These are phyloP conservation scores for Aspergillus ochraceus DNA, from an alignment of 2,329 filamentous ascomycete genomes.

Conservation along the genomic window DNA sequence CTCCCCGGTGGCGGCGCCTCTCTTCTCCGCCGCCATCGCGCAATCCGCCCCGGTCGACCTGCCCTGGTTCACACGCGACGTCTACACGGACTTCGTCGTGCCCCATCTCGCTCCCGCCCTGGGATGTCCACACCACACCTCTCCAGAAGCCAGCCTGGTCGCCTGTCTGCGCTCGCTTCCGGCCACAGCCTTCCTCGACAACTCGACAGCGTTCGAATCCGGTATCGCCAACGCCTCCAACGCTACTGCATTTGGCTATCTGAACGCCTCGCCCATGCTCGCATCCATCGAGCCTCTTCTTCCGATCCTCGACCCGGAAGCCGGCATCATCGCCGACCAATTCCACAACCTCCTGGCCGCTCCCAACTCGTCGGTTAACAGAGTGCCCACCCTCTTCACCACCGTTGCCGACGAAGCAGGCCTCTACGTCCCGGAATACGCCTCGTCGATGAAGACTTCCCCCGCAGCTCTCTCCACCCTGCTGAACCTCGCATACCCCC, in stretches of 20 bases:
- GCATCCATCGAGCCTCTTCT: constrained; percentile 25
- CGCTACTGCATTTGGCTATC: constrained; percentile 14
- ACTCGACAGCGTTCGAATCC: constrained; percentile 17
- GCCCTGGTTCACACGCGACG: constrained; percentile 26
- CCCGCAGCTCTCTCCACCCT: constrained; percentile 17
- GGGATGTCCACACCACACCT: constrained; percentile 19
- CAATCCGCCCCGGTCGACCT: constrained; percentile 28
- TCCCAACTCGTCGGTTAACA: constrained; percentile 6
- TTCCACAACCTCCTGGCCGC: constrained; percentile 24
- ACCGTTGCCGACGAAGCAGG: constrained; percentile 26
- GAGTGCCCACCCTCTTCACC: constrained; percentile 30
- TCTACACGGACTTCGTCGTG: constrained; percentile 23
- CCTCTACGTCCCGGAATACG: constrained; percentile 14
- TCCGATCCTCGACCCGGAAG: constrained; percentile 26
- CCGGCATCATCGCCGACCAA: constrained; percentile 28
- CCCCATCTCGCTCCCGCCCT: constrained; percentile 23
- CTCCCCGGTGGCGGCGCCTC: constrained; percentile 24
- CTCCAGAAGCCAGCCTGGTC: constrained; percentile 12
- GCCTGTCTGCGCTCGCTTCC: constrained; percentile 25
- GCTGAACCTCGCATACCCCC: constrained; percentile 15
- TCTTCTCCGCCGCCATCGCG: constrained; percentile 28
- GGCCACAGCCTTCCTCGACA: constrained; percentile 21
- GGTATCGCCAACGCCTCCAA: constrained; percentile 10
- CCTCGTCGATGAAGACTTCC: no score
- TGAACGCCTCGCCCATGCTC: constrained; percentile 18